Conservation (phyloP, 345 rosid genomes). For the Citrus australasica region DNA sequence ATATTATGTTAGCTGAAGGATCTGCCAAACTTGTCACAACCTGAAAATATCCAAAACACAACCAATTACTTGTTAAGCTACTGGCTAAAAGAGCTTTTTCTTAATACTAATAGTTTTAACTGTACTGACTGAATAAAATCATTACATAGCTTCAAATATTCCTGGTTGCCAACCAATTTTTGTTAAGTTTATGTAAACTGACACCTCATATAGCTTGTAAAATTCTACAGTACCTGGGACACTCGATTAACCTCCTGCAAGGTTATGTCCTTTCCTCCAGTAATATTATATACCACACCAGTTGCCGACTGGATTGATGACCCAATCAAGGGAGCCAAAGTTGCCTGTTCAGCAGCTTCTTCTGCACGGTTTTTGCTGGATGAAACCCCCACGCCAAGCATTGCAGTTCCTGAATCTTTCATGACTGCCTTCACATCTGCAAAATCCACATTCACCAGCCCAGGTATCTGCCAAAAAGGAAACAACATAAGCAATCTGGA, state of each 20-base stretch:
- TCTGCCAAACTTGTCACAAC: conserved; percentile 97
- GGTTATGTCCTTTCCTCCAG: conserved; percentile 96
- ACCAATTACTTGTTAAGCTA: not conserved
- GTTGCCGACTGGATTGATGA: conserved; percentile 99
- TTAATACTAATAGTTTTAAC: not conserved
- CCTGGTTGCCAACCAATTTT: not conserved
- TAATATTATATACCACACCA: conserved; percentile 92
- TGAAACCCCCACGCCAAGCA: conserved; percentile 99
- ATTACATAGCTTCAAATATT: not conserved
- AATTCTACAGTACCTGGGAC: conserved; percentile 57
- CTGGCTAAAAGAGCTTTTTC: not conserved
- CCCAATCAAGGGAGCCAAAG: conserved; percentile 90
- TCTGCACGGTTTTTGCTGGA: conserved; percentile 98
- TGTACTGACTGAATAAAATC: not conserved
- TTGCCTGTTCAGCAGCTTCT: conserved; percentile 99
- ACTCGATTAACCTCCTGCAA: conserved; percentile 96
- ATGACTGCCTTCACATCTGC: conserved; percentile 97
- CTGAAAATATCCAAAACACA: conserved; percentile 30
- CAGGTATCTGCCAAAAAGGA: conserved; percentile 69
- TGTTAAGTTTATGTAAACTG: not conserved
- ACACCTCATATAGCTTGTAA: not conserved
- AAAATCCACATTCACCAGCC: conserved; percentile 95
- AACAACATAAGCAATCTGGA: not conserved
- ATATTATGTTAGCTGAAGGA: conserved; percentile 97
- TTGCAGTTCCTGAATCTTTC: conserved; percentile 97